Conservation (phyloP, 1,284 basidiomycete species). For the Boletellus deceptivus region DNA sequence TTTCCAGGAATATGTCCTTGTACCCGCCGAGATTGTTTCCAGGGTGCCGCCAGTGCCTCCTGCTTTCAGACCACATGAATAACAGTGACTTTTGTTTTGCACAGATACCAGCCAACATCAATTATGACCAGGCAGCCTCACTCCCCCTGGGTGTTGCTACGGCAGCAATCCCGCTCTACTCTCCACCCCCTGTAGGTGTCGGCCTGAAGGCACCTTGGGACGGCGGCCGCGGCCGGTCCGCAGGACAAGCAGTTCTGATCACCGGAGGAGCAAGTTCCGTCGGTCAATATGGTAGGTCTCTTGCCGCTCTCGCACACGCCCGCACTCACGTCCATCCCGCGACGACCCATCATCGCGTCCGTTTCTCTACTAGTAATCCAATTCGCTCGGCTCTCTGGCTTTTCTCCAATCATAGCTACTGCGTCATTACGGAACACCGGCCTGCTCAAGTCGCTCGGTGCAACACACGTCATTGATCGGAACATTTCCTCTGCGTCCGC, state of each 20-base stretch:
- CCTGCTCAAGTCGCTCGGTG: slow-evolving; percentile 35
- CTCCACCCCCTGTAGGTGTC: slow-evolving; percentile 18
- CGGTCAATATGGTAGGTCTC: slow-evolving; percentile 34
- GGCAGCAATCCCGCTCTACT: slow-evolving; percentile 20
- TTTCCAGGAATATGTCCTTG: slow-evolving; percentile 36
- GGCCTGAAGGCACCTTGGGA: slow-evolving; percentile 27
- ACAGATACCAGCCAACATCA: slow-evolving; percentile 24
- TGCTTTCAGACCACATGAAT: not conserved
- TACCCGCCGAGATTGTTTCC: slow-evolving; percentile 27
- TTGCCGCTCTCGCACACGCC: not conserved
- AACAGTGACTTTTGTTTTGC: not conserved
- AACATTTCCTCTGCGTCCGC: slow-evolving; percentile 6
- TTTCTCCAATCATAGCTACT: slow-evolving; percentile 27
- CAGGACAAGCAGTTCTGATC: slow-evolving; percentile 31
- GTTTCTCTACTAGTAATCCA: slow-evolving; percentile 30
- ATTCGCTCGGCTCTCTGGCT: slow-evolving; percentile 34
- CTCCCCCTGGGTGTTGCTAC: slow-evolving; percentile 17
- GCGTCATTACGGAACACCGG: slow-evolving; percentile 33
- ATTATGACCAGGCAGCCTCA: slow-evolving; percentile 27
- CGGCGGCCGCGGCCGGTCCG: slow-evolving; percentile 19
- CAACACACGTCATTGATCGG: slow-evolving; percentile 34
- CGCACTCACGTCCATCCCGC: not conserved
- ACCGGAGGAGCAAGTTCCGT: slow-evolving; percentile 38
- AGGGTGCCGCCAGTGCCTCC: slow-evolving; percentile 22
- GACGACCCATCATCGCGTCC: too few relatives aligned